A percentile compares a stretch with the other conserved stretches of the same genome.
phyloP scores from a whole-genome alignment of 495 filamentous ascomycete genomes.

The Tuber indicum region DNA sequence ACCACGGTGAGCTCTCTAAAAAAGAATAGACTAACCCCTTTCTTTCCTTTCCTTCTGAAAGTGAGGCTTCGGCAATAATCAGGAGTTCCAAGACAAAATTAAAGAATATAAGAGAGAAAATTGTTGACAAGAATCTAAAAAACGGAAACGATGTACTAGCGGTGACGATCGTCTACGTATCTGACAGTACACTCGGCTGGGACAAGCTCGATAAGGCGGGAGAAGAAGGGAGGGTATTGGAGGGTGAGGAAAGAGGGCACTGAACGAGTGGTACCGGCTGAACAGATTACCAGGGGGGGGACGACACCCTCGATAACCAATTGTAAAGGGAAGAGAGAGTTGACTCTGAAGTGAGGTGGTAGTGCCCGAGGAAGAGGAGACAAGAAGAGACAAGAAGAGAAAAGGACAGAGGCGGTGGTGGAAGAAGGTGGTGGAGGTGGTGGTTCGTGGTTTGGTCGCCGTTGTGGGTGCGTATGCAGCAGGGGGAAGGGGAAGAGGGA shows the following conservation, averaged over 20 bases:
- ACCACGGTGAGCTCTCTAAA: slow-evolving; percentile 24
- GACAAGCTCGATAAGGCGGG: slow-evolving; percentile 29
- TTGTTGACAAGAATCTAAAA: slow-evolving; percentile 42
- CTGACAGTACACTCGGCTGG: slow-evolving; percentile 23
- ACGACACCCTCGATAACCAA: slow-evolving; percentile 27
- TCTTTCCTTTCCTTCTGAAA: slow-evolving; percentile 30
- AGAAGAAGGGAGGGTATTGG: slow-evolving; percentile 24
- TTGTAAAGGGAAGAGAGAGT: slow-evolving; percentile 25
- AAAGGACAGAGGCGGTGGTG: too few relatives aligned
- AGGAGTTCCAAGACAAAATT: slow-evolving; percentile 36
- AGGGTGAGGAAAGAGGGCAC: slow-evolving; percentile 2
- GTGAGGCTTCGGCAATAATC: slow-evolving; percentile 29
- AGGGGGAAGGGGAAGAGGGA: slow-evolving; percentile 29
- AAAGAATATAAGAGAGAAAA: slow-evolving; percentile 39
- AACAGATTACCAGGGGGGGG: slow-evolving; percentile 11
- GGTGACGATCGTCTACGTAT: slow-evolving; percentile 23
- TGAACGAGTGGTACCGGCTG: slow-evolving; percentile 37
- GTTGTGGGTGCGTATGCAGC: slow-evolving; percentile 33
- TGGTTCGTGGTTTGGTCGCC: slow-evolving; percentile 31
- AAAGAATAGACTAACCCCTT: slow-evolving; percentile 41
- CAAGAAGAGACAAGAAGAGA: slow-evolving; percentile 14
- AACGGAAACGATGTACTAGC: slow-evolving; percentile 26
- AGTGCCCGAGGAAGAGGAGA: slow-evolving; percentile 12
- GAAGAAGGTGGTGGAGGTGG: slow-evolving; percentile 30
- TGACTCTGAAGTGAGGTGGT: slow-evolving; percentile 8